Evolutionary conservation across 257 asterid species (phyloP), one percentile per base, ranked within the genome.

Genomic region (Przewalskia tangutica): DNA sequence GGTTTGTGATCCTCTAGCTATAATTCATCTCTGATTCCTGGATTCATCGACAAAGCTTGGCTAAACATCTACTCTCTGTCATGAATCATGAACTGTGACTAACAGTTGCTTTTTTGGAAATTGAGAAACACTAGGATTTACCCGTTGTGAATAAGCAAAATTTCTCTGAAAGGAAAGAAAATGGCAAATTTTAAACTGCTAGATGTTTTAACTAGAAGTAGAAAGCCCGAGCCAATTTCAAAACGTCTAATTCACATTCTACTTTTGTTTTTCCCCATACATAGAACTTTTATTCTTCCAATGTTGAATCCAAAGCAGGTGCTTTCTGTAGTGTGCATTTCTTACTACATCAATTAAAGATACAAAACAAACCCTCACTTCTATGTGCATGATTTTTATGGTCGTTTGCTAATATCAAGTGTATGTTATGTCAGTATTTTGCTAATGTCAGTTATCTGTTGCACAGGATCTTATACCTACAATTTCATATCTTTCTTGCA

Each of bases 401-500:
- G 38, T 44, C n/a, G 11, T 70, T 70, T 50, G 60, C 60, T 73
- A 20, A 48, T 27, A 27, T 75, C 42, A 48, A 46, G 42, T 48
- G 60, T 13, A 23, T 73, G 79, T 4, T 73, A 20, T 48, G 79
- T 23, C 36, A 11, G 79, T 27, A 27, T 73, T 60, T 73, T 46
- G n/a, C 2, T 48, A 48, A 48, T 20, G 13, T 23, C 18, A 50
- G 55, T 48, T 48, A 12, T 48, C 79, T 73, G 23, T 83, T 32
- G 77, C 32, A 34, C 95, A 95, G 98, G 97, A 88, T 86, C 98
- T 95, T 83, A 82, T 83, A 86, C 93, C 94, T 65, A 84, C 91
- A 67, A 89, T 95, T 88, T 89, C 97, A 53, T 95, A 95, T 89
- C 98, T 95, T 78, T 82, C 93, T 17, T 73, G 90, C 59, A 89